A percentile compares a stretch with the other conserved stretches of the same genome.
Conservation (phyloP, 306 rosid genomes). For the Myrica gale region DNA sequence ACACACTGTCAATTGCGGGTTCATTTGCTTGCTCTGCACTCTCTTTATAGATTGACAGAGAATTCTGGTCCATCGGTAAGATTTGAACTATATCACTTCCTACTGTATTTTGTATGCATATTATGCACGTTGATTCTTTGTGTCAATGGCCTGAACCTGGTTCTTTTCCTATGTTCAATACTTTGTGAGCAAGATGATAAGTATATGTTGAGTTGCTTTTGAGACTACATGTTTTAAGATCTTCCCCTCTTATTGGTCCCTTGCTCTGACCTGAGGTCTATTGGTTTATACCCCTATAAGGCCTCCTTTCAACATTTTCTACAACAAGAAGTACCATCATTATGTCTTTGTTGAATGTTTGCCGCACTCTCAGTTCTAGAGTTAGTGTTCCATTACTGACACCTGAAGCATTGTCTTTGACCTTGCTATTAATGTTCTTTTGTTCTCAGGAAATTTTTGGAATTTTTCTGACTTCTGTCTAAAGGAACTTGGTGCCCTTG, state of each 20-base stretch:
- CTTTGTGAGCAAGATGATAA: not conserved
- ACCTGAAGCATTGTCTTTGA: conserved; percentile 9
- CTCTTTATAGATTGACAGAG: not conserved
- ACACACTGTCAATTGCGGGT: not conserved
- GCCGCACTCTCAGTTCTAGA: conserved; percentile 6
- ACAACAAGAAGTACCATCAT: too few species aligned
- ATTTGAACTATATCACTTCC: not conserved
- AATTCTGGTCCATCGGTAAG: not conserved
- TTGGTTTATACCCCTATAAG: too few species aligned
- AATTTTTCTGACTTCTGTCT: not conserved
- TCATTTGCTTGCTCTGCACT: not conserved
- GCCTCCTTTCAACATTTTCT: too few species aligned
- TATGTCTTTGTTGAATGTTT: not conserved
- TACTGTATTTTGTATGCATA: not conserved
- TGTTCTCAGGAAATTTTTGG: not conserved
- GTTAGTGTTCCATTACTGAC: conserved; percentile 7
- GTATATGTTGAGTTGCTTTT: not conserved
- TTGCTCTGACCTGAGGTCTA: not conserved
- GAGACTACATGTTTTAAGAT: not conserved
- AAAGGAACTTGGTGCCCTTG: conserved; percentile 6
- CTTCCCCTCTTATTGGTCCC: not conserved
- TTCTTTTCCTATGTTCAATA: not conserved
- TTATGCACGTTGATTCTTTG: not conserved
- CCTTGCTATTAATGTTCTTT: not conserved
- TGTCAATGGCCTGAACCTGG: not conserved